A percentile compares a stretch with the other conserved stretches of the same genome.
These are phyloP conservation scores for Colletotrichum sansevieriae DNA, from an alignment of 2,329 filamentous ascomycete species.

Conservation along the genomic window DNA sequence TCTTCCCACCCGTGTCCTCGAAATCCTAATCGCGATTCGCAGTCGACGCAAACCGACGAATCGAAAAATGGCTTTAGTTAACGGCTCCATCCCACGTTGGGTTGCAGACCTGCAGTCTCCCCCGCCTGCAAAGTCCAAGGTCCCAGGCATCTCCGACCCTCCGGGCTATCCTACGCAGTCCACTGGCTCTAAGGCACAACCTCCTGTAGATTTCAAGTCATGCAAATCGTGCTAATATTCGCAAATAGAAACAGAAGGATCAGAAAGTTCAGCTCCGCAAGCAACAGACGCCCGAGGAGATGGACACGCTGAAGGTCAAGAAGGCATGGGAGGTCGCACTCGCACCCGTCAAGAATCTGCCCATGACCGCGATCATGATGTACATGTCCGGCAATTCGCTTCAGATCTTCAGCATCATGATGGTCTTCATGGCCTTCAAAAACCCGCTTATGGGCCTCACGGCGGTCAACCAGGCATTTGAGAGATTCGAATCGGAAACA, in stretches of 20 bases:
- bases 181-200: slow-evolving; percentile 68
- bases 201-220: neutral
- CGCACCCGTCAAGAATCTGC: slow-evolving; percentile 90
- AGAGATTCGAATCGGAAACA: slow-evolving; percentile 86
- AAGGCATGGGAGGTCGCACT: slow-evolving; percentile 99
- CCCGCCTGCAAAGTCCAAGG: slow-evolving; percentile 75
- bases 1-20: neutral
- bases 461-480: slow-evolving; percentile 87
- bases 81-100: slow-evolving; percentile 76
- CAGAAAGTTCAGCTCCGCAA: slow-evolving; percentile 68
- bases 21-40: neutral
- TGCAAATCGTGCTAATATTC: neutral
- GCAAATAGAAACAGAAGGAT: slow-evolving; percentile 63
- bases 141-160: slow-evolving; percentile 81
- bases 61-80: slow-evolving; percentile 38
- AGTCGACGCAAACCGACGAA: neutral
- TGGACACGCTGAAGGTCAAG: slow-evolving; percentile 96
- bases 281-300: slow-evolving; percentile 83
- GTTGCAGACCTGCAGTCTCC: slow-evolving; percentile 82
- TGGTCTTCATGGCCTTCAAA: slow-evolving; percentile 99
- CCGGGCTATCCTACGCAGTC: slow-evolving; percentile 79
- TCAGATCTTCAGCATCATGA: slow-evolving; percentile 99
- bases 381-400: slow-evolving; percentile 99
- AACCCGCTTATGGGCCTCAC: slow-evolving; percentile 89
- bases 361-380: slow-evolving; percentile 99